Evolutionary conservation across 1,284 basidiomycete species (phyloP), one percentile per base, ranked within the genome.

Genomic region (Xerocomus minutiporus): DNA sequence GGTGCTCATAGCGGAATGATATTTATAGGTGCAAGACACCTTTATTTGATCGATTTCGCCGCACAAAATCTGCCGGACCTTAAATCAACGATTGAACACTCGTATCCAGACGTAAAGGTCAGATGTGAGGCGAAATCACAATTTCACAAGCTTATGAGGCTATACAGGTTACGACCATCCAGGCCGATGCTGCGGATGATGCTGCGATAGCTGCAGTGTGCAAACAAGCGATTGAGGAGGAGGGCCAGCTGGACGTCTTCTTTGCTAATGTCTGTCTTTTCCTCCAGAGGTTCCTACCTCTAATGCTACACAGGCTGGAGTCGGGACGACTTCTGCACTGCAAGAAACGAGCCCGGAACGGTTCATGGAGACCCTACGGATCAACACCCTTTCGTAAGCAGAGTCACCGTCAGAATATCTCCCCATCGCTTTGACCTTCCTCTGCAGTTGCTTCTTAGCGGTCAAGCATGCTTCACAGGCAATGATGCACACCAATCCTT

Each of bases 181-280:
- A 85, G 66, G 93, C 82, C 12, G 94, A 97, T 65, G 93, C 93
- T 7, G 84, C 93, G 12, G 84, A 92, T 62, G 86, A 93, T 54
- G 61, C 71, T n/a, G 79, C 85, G 13, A 86, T 97, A 56, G 75
- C 78, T 31, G 72, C 69, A 4, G 66, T 94, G 2, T 91, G 93
- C 69, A 73, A 87, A 54, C 83, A 77, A 56, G 89, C 88, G 1
- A 61, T 94, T 15, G 68, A 79, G 38, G 93, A 97, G 57, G 85
- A 93, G 63, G 92, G 92, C 2, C 80, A 83, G 45, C 76, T 97
- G 15, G 95, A 97, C 61, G 86, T 96, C 59, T 97, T 95, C 77
- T 97, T 93, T 66, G 94, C 94, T 36, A 97, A 97, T 65, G 93
- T 91, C 61, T 60, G 81, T 60, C 31, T 34, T 46, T 32, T 38